Evolutionary conservation across 805 yeast genomes (phyloP).

Genomic region (Cyberlindnera euphorbiiphila): DNA sequence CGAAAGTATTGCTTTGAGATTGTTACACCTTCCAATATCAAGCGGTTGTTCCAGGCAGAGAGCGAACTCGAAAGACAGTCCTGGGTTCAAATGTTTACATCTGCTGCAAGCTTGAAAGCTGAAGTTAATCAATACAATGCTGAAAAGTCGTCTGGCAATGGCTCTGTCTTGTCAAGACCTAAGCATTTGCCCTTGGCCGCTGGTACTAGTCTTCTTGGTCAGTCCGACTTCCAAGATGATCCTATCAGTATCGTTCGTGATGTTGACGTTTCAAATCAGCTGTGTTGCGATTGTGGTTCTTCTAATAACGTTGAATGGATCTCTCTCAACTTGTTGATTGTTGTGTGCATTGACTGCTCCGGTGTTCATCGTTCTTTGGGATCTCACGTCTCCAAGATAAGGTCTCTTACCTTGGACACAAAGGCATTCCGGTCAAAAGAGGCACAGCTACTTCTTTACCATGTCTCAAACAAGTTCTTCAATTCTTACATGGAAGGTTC

Average conservation of each 20-base stretch:
- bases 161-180: neutral
- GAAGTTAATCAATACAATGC: slow-evolving; percentile 10
- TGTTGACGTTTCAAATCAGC: slow-evolving; percentile 49
- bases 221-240: neutral
- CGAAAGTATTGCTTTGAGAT: slow-evolving; percentile 65
- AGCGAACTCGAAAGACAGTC: slow-evolving; percentile 59
- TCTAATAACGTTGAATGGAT: slow-evolving; percentile 77
- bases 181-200: too few relatives aligned
- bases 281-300: slow-evolving; percentile 79
- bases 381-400: slow-evolving; percentile 71
- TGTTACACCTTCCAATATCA: slow-evolving; percentile 60
- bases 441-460: slow-evolving; percentile 49
- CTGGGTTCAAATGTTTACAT: slow-evolving; percentile 64
- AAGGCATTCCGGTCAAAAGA: slow-evolving; percentile 54
- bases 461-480: slow-evolving; percentile 49
- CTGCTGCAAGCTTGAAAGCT: slow-evolving; percentile 42
- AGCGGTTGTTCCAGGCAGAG: slow-evolving; percentile 72
- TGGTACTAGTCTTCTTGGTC: neutral
- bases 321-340: slow-evolving; percentile 66
- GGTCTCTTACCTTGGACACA: slow-evolving; percentile 74
- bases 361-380: slow-evolving; percentile 89
- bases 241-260: slow-evolving; percentile 25
- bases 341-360: slow-evolving; percentile 80
- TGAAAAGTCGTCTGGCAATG: neutral
- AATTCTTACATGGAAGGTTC: slow-evolving; percentile 61